These are phyloP conservation scores for Mediolabrus comicus DNA, from an alignment of 108 stramenopile species.

Conservation along the genomic window DNA sequence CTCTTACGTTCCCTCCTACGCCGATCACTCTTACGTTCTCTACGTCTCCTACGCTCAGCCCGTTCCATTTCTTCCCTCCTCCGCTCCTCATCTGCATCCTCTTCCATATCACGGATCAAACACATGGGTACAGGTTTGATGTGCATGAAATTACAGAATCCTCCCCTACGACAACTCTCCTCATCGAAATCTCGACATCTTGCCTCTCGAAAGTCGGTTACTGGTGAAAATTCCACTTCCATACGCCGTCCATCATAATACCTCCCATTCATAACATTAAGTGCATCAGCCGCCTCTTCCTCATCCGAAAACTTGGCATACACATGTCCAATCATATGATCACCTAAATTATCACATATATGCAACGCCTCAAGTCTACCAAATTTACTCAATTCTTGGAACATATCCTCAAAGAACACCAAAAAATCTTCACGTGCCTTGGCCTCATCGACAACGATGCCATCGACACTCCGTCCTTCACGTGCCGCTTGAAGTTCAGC, in stretches of 20 bases:
- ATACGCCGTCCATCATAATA: slow-evolving; percentile 91
- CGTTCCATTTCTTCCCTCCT: slow-evolving; percentile 42
- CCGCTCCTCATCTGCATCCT: slow-evolving; percentile 67
- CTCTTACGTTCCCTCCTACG: slow-evolving; percentile 6
- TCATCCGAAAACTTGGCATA: slow-evolving; percentile 95
- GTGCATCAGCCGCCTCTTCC: slow-evolving; percentile 92
- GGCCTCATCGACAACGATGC: slow-evolving; percentile 54
- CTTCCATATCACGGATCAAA: slow-evolving; percentile 73
- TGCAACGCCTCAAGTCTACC: slow-evolving; percentile 93
- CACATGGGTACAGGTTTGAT: slow-evolving; percentile 78
- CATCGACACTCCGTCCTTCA: slow-evolving; percentile 46
- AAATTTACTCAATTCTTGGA: slow-evolving; percentile 90
- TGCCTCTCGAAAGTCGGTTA: slow-evolving; percentile 95
- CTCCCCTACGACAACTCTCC: slow-evolving; percentile 81
- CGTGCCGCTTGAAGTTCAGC: slow-evolving; percentile 56
- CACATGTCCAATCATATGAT: slow-evolving; percentile 96
- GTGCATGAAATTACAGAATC: slow-evolving; percentile 99
- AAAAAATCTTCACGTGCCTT: slow-evolving; percentile 87
- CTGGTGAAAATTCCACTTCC: slow-evolving; percentile 93
- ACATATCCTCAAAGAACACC: slow-evolving; percentile 55
- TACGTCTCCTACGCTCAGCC: slow-evolving; percentile 13
- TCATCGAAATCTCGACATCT: slow-evolving; percentile 94
- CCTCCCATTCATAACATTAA: slow-evolving; percentile 87
- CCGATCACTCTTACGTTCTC: not conserved
- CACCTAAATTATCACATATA: slow-evolving; percentile 97